Conservation (phyloP, 345 rosid genomes). For the Eucalyptus shirleyi region DNA sequence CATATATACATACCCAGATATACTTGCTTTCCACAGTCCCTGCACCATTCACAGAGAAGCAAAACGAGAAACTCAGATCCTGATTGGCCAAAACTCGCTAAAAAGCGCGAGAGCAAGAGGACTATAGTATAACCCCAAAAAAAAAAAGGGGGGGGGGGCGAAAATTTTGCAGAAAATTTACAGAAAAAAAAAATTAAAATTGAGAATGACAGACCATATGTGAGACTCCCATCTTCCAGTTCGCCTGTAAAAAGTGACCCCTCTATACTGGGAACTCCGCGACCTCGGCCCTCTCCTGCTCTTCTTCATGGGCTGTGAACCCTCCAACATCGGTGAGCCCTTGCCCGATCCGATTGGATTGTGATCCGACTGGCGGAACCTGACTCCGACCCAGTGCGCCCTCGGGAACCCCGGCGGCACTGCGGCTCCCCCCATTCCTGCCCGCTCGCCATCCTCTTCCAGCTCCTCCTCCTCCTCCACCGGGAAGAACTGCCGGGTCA, state of each 20-base stretch:
- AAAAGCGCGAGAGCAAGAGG: neutral
- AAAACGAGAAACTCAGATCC: neutral
- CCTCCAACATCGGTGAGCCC: constrained; percentile 6
- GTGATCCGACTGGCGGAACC: constrained; percentile 52
- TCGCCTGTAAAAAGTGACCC: constrained; percentile 93
- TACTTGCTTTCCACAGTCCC: constrained; percentile 99
- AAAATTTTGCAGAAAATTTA: neutral
- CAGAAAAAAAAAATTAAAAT: neutral
- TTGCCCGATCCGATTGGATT: constrained; percentile 8
- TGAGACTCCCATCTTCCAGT: constrained; percentile 99
- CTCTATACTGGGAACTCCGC: constrained; percentile 92
- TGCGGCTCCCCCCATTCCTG: neutral
- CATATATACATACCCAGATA: constrained; percentile 61
- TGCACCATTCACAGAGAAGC: constrained; percentile 14
- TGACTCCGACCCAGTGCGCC: constrained; percentile 59
- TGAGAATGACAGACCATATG: constrained; percentile 47
- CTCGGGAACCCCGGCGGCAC: constrained; percentile 37
- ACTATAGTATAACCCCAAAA: neutral
- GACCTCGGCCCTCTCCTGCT: constrained; percentile 97
- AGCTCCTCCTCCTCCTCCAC: constrained; percentile 29
- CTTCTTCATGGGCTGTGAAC: constrained; percentile 61
- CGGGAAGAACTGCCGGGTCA: constrained; percentile 86
- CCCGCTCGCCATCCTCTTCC: constrained; percentile 18
- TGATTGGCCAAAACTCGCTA: neutral
- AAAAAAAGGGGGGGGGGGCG: neutral